Conservation (phyloP, 202 grass and related monocot genomes). For the Zizania palustris region DNA sequence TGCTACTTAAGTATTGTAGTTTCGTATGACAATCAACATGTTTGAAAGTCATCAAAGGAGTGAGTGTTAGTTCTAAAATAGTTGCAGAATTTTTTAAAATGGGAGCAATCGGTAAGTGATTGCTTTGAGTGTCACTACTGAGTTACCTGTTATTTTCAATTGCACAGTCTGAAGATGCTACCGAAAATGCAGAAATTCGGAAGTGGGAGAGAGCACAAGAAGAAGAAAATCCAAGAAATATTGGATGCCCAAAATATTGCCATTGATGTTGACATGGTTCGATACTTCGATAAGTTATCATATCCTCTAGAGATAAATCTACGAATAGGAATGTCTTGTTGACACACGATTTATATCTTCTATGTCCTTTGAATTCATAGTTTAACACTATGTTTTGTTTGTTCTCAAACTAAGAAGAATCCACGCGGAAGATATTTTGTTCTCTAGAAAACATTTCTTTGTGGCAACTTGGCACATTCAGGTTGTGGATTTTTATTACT, state of each 20-base stretch:
- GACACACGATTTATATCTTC: background rate
- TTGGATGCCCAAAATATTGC: conserved; percentile 60
- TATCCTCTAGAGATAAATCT: background rate
- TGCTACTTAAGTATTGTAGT: background rate
- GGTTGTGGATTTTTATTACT: background rate
- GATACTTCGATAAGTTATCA: background rate
- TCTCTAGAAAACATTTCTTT: background rate
- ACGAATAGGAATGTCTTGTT: background rate
- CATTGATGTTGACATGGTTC: conserved; percentile 77
- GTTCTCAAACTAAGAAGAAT: conserved; percentile 54
- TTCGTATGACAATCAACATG: background rate
- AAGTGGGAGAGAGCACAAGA: conserved; percentile 62
- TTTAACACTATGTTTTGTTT: background rate
- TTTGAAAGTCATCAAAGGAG: background rate
- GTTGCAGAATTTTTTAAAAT: background rate
- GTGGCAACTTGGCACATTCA: background rate
- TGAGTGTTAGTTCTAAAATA: background rate
- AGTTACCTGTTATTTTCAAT: conserved; percentile 32
- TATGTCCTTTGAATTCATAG: background rate
- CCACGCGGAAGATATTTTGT: conserved; percentile 57
- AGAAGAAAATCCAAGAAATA: conserved; percentile 72
- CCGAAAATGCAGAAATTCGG: conserved; percentile 43
- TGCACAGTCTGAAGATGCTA: conserved; percentile 51
- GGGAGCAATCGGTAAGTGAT: too few relatives aligned
- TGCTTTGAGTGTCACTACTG: background rate